Base-by-base conservation (phyloP, 305 asterid genomes). In the Ilex paraguariensis region DNA sequence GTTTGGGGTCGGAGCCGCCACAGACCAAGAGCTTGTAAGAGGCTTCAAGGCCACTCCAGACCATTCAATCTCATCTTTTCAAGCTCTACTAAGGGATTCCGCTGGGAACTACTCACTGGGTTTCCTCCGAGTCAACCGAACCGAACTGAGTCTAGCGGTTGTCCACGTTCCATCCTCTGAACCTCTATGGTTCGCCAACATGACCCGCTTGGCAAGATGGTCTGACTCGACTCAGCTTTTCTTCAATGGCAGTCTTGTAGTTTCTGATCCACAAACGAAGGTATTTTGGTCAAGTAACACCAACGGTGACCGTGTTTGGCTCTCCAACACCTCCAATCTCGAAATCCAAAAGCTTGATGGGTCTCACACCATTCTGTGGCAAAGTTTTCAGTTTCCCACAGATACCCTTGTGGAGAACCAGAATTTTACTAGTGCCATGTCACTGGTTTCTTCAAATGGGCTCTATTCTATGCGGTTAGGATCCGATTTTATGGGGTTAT, bases 321-420 rank as follows among this genome's bases (percentile, higher is more conserved):
- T 91, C 42, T 87, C 95, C 64, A 78, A 82, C 75, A 54, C 74
- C 15, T 88, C 98, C 0, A 85, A 91, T 71, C 86, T 91, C 59
- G 58, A 83, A 44, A 62, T 91, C 13, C 74, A 74, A 61, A 61
- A 64, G 15, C 51, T 44, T 3, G 70, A 61, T 10, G 77, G 70
- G 72, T 54, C 56, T 13, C 53, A 5, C 12, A 2, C 70, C 2
- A 54, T 63, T 5, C 13, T 77, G n/a, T 91, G 98, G 98, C 79
- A 82, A 61, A 91, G 98, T 65, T 91, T 91, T 62, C 70, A 87
- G 60, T 87, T 81, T 52, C 98, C 98, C 31, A 53, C 89, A 0
- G 86, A 91, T 70, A 91, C 98, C 79, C 95, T 91, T 51, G 87
- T 89, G 3, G 95, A 84, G 57, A 85, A 70, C 69, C 98, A 91